phyloP scores from a whole-genome alignment of 441 rosid species.

The Populus hybrid region DNA sequence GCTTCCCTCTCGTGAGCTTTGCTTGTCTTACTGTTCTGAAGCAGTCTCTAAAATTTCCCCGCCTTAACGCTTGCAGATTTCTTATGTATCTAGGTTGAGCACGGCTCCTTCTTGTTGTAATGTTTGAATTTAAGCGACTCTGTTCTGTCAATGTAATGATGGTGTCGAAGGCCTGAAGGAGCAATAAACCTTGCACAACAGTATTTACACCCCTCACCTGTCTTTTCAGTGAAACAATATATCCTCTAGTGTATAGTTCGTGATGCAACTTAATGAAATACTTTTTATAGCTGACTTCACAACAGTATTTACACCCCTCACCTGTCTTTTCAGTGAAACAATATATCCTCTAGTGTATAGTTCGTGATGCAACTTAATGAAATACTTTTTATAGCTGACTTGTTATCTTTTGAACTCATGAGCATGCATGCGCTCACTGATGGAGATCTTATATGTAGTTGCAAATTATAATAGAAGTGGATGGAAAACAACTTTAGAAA shows the following conservation, averaged over 20 bases:
- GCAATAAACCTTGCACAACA: neutral
- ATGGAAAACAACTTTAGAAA: neutral
- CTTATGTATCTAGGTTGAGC: neutral
- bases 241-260: neutral
- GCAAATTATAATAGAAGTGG: neutral
- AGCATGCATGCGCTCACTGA: neutral
- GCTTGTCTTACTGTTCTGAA: neutral
- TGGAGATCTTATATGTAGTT: neutral
- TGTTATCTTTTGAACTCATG: neutral
- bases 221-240: too few relatives aligned
- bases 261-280: neutral
- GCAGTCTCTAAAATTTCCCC: neutral
- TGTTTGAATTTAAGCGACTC: neutral
- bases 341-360: too few relatives aligned
- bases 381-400: neutral
- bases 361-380: too few relatives aligned
- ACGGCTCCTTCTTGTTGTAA: neutral
- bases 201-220: neutral
- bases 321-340: too few relatives aligned
- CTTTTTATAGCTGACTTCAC: too few relatives aligned
- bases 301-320: too few relatives aligned
- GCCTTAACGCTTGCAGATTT: neutral
- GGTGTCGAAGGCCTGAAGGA: neutral
- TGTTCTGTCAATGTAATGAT: neutral
- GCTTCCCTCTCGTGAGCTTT: neutral